Evolutionary conservation across 768 basidiomycete species (phyloP).

Genomic region (Boletales sp.): DNA sequence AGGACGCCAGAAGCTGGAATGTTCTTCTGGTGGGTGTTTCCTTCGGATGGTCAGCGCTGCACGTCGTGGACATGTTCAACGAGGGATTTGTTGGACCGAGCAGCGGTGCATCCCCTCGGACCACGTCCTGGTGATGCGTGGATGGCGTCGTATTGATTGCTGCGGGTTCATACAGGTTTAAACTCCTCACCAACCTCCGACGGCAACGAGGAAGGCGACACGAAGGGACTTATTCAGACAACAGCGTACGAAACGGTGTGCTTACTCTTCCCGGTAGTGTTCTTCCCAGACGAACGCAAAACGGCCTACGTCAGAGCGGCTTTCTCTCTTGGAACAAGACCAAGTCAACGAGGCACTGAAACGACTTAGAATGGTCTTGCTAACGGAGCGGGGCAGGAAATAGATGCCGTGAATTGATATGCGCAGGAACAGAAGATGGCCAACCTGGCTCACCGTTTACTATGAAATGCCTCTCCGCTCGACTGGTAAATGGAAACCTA

Average conservation of each 20-base stretch:
- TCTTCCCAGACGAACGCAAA: constrained; percentile 67
- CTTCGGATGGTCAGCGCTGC: constrained; percentile 5
- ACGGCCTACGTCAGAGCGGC: constrained; percentile 78
- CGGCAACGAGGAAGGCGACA: constrained; percentile 52
- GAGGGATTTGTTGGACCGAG: constrained; percentile 2
- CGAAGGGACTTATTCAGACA: constrained; percentile 65
- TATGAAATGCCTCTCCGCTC: no score
- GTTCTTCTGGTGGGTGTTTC: constrained; percentile 73
- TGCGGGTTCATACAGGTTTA: constrained; percentile 53
- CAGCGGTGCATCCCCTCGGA: neutral
- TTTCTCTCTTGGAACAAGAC: constrained; percentile 68
- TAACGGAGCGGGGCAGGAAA: constrained; percentile 21
- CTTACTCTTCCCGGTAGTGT: constrained; percentile 84
- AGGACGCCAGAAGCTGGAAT: constrained; percentile 71
- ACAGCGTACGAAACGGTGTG: constrained; percentile 79
- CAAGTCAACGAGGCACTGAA: constrained; percentile 73
- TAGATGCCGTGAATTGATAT: constrained; percentile 3
- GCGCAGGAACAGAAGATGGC: neutral
- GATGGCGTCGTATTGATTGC: neutral
- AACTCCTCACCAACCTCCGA: constrained; percentile 48
- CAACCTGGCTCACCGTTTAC: no score
- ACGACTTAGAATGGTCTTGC: constrained; percentile 48
- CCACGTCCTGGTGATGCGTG: constrained; percentile 5
- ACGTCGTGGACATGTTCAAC: constrained; percentile 1
- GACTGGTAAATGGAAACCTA: neutral